Base-by-base conservation (phyloP, 768 basidiomycete genomes). In the Thelephora ganbajun region DNA sequence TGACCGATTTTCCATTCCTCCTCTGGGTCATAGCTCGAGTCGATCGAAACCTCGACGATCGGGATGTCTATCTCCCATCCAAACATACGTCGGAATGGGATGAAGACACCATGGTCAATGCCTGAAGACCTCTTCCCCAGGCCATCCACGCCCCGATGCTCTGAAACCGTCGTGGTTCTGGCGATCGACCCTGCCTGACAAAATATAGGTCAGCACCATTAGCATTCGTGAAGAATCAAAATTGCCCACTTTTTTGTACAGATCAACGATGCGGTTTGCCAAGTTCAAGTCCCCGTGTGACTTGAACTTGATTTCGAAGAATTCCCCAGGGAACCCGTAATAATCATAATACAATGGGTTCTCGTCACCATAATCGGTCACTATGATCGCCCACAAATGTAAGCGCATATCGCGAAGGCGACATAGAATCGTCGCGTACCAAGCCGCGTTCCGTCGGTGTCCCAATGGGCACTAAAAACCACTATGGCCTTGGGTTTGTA, bases 391-490 rank as follows among this genome's bases (percentile, higher is more conserved):
- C n/a, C n/a, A n/a, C 37, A 36, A 41, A 16, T 11, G 16, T 23
- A 34, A 34, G 34, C 20, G 16, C n/a, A 18, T 18, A 47, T 20
- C 12, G 30, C 30, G 13, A 2, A 7, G 44, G 19, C 34, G 18
- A 22, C 43, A 30, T 18, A 13, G 35, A 30, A 23, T 30, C 22
- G 19, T 44, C 47, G 53, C 69, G 34, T 51, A 77, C 81, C 80
- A 41, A 79, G 65, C 26, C 74, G 70, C 57, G 78, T 74, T 2
- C 65, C 69, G 11, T 48, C 45, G 1, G 82, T 80, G 58, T 89
- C 85, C 83, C 83, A 88, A 56, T 88, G 86, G 11, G 86, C 85
- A 52, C 80, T 83, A 65, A 87, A 85, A 1, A 87, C 83, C 4
- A 88, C 74, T 46, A 86, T n/a, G n/a, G n/a, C n/a, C n/a, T n/a